These are phyloP conservation scores for Coniochaeta ligniaria DNA, from an alignment of 2,329 filamentous ascomycete genomes.

Conservation along the genomic window DNA sequence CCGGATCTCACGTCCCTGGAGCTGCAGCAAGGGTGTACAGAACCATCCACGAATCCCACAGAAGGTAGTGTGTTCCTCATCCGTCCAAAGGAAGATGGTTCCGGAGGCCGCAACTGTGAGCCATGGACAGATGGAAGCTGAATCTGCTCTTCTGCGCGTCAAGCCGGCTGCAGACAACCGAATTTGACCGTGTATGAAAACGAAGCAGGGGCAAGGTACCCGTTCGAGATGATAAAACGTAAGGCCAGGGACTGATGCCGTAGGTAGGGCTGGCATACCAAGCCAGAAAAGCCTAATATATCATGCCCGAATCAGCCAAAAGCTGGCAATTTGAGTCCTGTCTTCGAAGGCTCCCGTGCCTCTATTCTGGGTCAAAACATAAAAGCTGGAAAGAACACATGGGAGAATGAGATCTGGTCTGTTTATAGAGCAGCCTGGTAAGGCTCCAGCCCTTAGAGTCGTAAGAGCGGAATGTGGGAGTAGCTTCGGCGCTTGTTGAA, in stretches of 20 bases:
- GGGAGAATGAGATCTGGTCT: background rate
- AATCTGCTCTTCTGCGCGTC: background rate
- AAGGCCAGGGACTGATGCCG: background rate
- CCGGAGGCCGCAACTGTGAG: background rate
- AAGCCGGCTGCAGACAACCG: background rate
- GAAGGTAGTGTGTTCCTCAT: background rate
- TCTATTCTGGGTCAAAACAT: background rate
- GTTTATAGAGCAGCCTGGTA: background rate
- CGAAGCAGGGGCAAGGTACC: background rate
- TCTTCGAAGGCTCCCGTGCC: background rate
- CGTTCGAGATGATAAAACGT: background rate
- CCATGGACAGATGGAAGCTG: background rate
- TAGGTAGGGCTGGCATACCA: background rate
- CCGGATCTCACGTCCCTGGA: background rate
- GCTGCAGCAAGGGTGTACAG: background rate
- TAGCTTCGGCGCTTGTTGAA: background rate
- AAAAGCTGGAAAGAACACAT: background rate
- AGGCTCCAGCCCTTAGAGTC: background rate
- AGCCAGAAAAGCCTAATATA: slow-evolving; percentile 18
- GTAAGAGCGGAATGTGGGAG: background rate
- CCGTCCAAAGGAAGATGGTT: background rate
- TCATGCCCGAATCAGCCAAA: slow-evolving; percentile 21
- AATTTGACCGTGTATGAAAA: background rate
- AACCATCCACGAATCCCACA: background rate
- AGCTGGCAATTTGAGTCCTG: slow-evolving; percentile 14